Percentiles rank a stretch among this genome's conserved stretches.
phyloP scores from a whole-genome alignment of 306 rosid genomes.

The Quercus engelmannii region DNA sequence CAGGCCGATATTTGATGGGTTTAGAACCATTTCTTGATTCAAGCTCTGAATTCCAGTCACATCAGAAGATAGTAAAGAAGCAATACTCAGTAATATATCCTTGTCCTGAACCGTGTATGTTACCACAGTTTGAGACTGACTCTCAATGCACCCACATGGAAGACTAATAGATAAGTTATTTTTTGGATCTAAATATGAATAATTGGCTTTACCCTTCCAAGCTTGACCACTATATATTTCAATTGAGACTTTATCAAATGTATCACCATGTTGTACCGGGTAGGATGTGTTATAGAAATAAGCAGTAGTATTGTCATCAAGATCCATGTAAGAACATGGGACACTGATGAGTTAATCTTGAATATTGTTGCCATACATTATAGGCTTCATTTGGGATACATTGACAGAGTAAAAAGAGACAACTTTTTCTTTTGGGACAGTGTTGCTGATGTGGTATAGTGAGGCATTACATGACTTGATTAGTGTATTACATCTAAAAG shows the following conservation, averaged over 20 bases:
- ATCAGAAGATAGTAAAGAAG: constrained; percentile 35
- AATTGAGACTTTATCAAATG: constrained; percentile 22
- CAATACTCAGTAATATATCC: constrained; percentile 50
- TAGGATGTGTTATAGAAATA: constrained; percentile 57
- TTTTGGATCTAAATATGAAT: not conserved
- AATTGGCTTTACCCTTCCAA: constrained; percentile 16
- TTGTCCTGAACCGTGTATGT: constrained; percentile 59
- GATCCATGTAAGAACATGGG: constrained; percentile 62
- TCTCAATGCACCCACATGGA: constrained; percentile 66
- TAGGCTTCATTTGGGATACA: constrained; percentile 38
- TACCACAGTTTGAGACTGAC: constrained; percentile 56
- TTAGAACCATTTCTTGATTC: constrained; percentile 34
- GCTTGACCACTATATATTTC: constrained; percentile 57
- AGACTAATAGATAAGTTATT: constrained; percentile 35
- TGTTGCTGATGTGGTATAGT: constrained; percentile 40
- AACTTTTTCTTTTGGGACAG: constrained; percentile 23
- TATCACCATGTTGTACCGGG: constrained; percentile 30
- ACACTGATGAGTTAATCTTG: constrained; percentile 54
- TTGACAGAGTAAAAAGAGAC: constrained; percentile 42
- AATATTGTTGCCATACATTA: constrained; percentile 3
- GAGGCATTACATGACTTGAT: constrained; percentile 53
- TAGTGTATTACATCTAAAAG: constrained; percentile 43
- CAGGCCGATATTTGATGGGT: constrained; percentile 28
- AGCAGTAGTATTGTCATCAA: constrained; percentile 27
- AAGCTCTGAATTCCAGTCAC: constrained; percentile 24